Base-by-base conservation (phyloP, 2,329 filamentous ascomycete genomes). In the Arthrobotrys sphaeroides region DNA sequence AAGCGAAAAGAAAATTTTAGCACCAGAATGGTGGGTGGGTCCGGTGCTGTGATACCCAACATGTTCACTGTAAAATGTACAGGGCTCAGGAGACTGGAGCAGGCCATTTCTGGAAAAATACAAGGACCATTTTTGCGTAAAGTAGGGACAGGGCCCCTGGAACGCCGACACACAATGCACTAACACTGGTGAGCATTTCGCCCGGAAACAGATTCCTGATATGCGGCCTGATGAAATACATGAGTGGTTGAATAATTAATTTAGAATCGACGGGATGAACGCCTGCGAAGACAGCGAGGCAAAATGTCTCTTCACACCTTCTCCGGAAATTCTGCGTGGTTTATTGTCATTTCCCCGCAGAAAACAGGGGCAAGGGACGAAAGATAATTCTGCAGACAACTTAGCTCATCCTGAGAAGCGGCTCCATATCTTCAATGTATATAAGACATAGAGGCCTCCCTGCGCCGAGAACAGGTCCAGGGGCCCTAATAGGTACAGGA, bases 301-400 rank as follows among this genome's bases (percentile, higher is more conserved):
- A 74, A 68, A 69, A 59, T 62, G 62, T 68, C 59, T 68, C 62
- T 75, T 67, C 62, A 64, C 62, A 57, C 57, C 49, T 40, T 73
- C 72, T 68, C 57, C 64, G 55, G 53, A 40, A 42, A 55, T 51
- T 74, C 62, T 75, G 72, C 72, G 72, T 75, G 72, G 57, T 75
- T 75, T 75, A 69, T 68, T 75, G 55, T 75, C 45, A 75, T 75
- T 75, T 75, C 72, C 72, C 72, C 72, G 49, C 72, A 75, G 57
- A 59, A 75, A 75, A 40, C 64, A 69, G 72, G 72, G 72, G 59
- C 55, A 64, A 64, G 61, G 72, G 72, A 64, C 64, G 38, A 53
- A 64, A 75, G 49, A 62, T 59, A 55, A 59, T 75, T 74, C 70
- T 64, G 70, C 62, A 67, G 53, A 67, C 12, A 66, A 59, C 42